phyloP scores from a whole-genome alignment of 371 early-diverging fungal species.

The Mortierella sp. region DNA sequence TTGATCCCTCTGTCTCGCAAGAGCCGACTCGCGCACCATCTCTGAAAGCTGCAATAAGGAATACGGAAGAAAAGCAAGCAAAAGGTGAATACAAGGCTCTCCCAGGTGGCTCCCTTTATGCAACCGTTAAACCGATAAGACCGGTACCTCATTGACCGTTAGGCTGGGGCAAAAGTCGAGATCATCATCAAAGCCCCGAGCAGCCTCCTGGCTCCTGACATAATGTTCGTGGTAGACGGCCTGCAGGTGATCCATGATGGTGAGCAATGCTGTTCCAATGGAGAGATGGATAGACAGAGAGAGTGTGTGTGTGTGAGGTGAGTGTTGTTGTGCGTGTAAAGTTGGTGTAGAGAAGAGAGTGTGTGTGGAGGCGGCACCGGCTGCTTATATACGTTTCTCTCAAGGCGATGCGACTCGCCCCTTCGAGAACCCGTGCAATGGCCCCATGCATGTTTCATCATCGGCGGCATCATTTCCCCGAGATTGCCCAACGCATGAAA shows the following conservation, averaged over 20 bases:
- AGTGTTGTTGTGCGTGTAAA: too few relatives aligned
- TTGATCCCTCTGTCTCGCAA: background rate
- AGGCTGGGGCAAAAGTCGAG: slow-evolving; percentile 44
- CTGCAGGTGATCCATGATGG: too few relatives aligned
- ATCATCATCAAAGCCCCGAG: slow-evolving; percentile 41
- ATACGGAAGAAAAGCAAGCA: background rate
- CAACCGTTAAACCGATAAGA: background rate
- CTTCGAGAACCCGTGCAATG: too few relatives aligned
- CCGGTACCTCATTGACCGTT: slow-evolving; percentile 20
- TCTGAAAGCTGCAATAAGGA: background rate
- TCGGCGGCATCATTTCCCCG: too few relatives aligned
- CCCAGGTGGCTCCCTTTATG: too few relatives aligned
- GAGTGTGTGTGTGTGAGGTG: background rate
- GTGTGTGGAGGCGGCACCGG: background rate
- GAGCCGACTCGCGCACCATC: background rate
- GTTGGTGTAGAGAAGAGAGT: background rate
- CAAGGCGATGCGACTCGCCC: too few relatives aligned
- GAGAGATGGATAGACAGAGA: background rate
- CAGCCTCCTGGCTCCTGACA: slow-evolving; percentile 24
- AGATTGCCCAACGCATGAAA: too few relatives aligned
- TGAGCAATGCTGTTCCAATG: background rate
- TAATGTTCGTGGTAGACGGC: slow-evolving; percentile 18
- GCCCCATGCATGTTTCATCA: too few relatives aligned
- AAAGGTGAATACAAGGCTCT: background rate
- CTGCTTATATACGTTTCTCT: background rate